phyloP scores from a whole-genome alignment of 2,329 filamentous ascomycete genomes.

The Apiospora koreana region DNA sequence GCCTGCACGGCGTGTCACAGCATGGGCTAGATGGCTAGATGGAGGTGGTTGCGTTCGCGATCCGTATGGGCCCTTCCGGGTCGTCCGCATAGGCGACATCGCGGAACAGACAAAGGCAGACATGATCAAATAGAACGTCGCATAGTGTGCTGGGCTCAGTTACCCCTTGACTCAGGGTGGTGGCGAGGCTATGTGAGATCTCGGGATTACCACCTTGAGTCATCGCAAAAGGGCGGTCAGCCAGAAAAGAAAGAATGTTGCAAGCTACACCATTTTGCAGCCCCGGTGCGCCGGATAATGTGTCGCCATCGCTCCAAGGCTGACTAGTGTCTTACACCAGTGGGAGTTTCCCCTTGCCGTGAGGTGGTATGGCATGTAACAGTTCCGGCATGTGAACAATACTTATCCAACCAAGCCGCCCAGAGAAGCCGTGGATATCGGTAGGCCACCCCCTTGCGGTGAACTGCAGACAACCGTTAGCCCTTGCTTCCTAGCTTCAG shows the following conservation, averaged over 20 bases:
- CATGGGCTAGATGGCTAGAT: not conserved
- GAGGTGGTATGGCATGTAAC: not conserved
- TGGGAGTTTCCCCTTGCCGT: not conserved
- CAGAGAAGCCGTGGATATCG: not conserved
- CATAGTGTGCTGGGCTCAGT: not conserved
- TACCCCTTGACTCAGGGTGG: not conserved
- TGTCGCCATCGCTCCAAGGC: constrained; percentile 2
- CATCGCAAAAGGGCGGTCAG: constrained; percentile 8
- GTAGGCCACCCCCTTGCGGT: not conserved
- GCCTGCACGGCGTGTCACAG: not conserved
- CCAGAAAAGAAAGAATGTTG: not conserved
- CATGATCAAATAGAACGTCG: not conserved
- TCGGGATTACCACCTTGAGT: not conserved
- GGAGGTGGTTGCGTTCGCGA: not conserved
- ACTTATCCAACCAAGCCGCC: not conserved
- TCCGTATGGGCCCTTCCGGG: not conserved
- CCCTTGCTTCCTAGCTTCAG: constrained; percentile 7
- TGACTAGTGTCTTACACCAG: constrained; percentile 6
- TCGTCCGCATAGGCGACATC: not conserved
- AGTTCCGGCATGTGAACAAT: constrained; percentile 5
- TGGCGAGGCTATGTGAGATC: constrained; percentile 5
- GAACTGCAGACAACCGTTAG: constrained; percentile 8
- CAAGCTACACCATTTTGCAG: not conserved
- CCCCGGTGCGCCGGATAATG: not conserved
- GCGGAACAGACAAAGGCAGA: not conserved